Evolutionary conservation across 208 protist species (phyloP), one percentile per base, ranked within the genome.

Genomic region (Trypanosomatidae sp.): DNA sequence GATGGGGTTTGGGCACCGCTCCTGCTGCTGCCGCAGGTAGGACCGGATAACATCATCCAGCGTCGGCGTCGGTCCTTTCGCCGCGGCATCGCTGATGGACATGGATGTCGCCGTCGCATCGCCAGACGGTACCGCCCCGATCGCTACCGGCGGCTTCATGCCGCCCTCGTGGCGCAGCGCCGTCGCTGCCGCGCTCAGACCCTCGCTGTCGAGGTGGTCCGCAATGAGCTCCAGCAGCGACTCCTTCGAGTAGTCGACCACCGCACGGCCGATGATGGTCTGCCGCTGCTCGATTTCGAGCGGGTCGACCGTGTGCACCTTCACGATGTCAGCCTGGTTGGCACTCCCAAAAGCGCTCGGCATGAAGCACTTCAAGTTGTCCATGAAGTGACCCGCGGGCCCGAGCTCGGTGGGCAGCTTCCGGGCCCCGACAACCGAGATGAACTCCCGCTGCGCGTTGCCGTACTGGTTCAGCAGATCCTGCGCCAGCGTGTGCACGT

Each of bases 21-120:
- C 90, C 56, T 96, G 92, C 73, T 93, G 89, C 70, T 95, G 92
- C 53, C 89, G 85, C 47, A 96, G 80, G 77, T 94, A 96, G 9
- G 88, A 84, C 58, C 82, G 79, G 43, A 94, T 83, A 8, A 96
- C 81, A 3, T 69, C 66, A 64, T 96, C 89, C 17, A 96, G 77
- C 52, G 56, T 71, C 30, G 78, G 69, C 13, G 69, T 79, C 50
- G 74, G 56, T n/a, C 62, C 71, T 44, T 78, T 84, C 13, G 71
- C 67, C 7, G 53, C 59, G 0, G 69, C 68, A 49, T 74, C 77
- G 43, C 68, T 77, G 55, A 76, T 82, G 2, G 72, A 76, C 68
- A 77, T 73, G 53, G 70, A 66, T n/a, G 68, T 77, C 36, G 65
- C 47, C 5, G 66, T 43, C 44, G 22, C 71, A 1, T 46, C 62